Base-by-base conservation (phyloP, 2,329 filamentous ascomycete species). In the Drechslerella dactyloides region DNA sequence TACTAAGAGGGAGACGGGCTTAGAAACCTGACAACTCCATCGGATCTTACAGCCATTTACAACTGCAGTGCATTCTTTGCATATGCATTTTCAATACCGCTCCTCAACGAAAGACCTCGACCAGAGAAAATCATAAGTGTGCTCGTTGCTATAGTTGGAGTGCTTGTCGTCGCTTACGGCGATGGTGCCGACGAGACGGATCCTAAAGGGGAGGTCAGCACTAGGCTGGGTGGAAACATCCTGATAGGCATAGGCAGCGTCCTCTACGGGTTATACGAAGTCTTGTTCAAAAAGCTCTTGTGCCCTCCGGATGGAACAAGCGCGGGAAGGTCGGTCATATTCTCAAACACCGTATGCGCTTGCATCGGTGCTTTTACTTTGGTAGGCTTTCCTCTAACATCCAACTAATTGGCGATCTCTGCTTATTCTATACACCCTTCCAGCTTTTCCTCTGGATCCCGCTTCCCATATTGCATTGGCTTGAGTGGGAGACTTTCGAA, bases 51-150 rank as follows among this genome's bases (percentile, higher is more conserved):
- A 0, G 94, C 94, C 60, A 99, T 99, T 76, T 99, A 99, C 85
- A 99, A 99, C 81, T 99, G 94, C 83, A 96, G 91, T 59, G 93
- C 94, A 68, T 99, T 99, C 81, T 99, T 99, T 79, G 94, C 94
- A 54, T 99, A 99, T 78, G 93, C 91, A 11, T 99, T 99, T 79
- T 96, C 90, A 51, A 92, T 99, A 50, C 92, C 93, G 0, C 81
- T 99, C 17, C 83, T 99, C 1, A 87, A 90, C 65, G 94, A 99
- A 80, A 91, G 89, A 75, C 81, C 97, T 11, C 87, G 91, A 21
- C 81, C 89, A 40, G 91, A 91, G 81, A 99, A 99, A 82, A 88
- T 92, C 27, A 79, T 96, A 56, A 90, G 93, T 2, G 94, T 99
- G 0, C 84, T 86, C 10, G 85, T 99, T 42, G 94, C 94, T 61